Conservation (phyloP, 1,139 yeast species). For the Kazachstania sp. region DNA sequence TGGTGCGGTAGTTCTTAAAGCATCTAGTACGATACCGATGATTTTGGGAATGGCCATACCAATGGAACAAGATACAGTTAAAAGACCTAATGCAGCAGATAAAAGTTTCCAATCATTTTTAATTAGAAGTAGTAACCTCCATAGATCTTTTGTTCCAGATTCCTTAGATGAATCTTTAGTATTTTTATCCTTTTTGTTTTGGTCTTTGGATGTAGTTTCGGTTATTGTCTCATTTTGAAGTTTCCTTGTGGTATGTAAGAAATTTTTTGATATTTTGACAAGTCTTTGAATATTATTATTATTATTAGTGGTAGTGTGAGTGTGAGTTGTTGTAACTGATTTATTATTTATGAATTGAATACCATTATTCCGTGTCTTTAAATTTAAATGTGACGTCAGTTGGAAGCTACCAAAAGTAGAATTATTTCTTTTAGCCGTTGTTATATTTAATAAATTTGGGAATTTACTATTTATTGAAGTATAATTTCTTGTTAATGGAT, state of each 20-base stretch:
- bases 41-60: conserved; percentile 73
- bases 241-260: background rate
- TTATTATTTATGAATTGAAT: too few relatives aligned
- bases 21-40: conserved; percentile 70
- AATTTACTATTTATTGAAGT: too few relatives aligned
- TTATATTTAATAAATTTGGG: too few relatives aligned
- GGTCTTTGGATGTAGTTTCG: background rate
- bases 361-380: too few relatives aligned
- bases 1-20: conserved; percentile 36
- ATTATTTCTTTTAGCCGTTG: too few relatives aligned
- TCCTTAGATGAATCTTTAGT: conserved; percentile 9
- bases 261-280: too few relatives aligned
- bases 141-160: conserved; percentile 40
- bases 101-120: conserved; percentile 45
- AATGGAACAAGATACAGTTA: conserved; percentile 51
- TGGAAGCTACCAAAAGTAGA: too few relatives aligned
- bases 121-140: conserved; percentile 43
- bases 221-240: background rate
- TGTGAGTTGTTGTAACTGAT: too few relatives aligned
- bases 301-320: background rate
- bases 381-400: too few relatives aligned
- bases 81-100: conserved; percentile 49
- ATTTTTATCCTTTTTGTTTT: background rate
- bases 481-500: too few relatives aligned
- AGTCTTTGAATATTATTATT: background rate